phyloP scores from a whole-genome alignment of 352 stramenopile species.

The Globisporangium irregulare region DNA sequence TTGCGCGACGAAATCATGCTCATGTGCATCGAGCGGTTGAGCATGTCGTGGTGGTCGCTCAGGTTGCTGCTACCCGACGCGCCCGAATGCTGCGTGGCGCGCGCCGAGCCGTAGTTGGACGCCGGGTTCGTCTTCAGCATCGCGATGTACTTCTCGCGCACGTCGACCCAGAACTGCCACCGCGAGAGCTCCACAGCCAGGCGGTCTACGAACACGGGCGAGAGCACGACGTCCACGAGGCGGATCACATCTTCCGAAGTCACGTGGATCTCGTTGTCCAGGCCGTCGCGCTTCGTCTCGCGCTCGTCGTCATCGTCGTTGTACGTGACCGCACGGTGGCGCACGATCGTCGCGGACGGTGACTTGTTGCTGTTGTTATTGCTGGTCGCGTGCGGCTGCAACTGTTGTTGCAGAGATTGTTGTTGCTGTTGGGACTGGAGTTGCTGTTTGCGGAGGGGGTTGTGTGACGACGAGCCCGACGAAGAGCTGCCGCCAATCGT shows the following conservation, averaged over 20 bases:
- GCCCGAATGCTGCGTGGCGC: neutral
- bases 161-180: slow-evolving; percentile 80
- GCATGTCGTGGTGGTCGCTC: slow-evolving; percentile 9
- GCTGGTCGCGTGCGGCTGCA: neutral
- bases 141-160: slow-evolving; percentile 73
- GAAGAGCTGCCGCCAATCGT: neutral
- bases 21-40: slow-evolving; percentile 5
- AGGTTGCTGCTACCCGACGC: slow-evolving; percentile 2
- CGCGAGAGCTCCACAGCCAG: slow-evolving; percentile 59
- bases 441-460: slow-evolving; percentile 15
- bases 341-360: neutral
- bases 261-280: slow-evolving; percentile 58
- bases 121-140: slow-evolving; percentile 27
- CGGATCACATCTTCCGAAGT: slow-evolving; percentile 75
- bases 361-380: neutral
- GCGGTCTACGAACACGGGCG: slow-evolving; percentile 65
- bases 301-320: slow-evolving; percentile 13
- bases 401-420: neutral
- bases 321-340: slow-evolving; percentile 7
- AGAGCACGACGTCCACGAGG: slow-evolving; percentile 72
- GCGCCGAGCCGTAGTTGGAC: slow-evolving; percentile 18
- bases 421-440: neutral
- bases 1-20: slow-evolving; percentile 41
- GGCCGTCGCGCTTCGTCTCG: slow-evolving; percentile 24
- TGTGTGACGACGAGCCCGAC: slow-evolving; percentile 2